A percentile compares a stretch with the other conserved stretches of the same genome.
These are phyloP conservation scores for Pueraria montana DNA, from an alignment of 306 rosid genomes.

Conservation along the genomic window DNA sequence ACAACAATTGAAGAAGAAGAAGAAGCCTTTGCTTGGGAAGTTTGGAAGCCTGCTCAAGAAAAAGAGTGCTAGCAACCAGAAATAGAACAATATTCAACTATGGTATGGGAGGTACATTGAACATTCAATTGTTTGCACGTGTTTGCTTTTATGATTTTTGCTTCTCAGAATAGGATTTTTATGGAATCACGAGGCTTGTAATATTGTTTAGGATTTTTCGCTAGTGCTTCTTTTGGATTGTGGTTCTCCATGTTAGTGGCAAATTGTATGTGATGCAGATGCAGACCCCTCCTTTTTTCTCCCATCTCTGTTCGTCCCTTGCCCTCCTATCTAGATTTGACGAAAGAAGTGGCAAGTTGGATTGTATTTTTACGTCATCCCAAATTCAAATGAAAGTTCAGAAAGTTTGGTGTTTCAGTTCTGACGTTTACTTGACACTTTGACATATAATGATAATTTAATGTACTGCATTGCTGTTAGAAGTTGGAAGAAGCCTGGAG, in stretches of 20 bases:
- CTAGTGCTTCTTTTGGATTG: slow-evolving; percentile 44
- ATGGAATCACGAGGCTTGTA: slow-evolving; percentile 69
- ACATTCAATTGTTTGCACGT: slow-evolving; percentile 60
- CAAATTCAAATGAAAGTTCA: slow-evolving; percentile 42
- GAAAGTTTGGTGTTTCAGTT: slow-evolving; percentile 30
- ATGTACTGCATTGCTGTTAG: not conserved
- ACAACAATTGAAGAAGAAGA: slow-evolving; percentile 86
- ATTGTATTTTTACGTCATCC: slow-evolving; percentile 47
- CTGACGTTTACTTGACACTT: slow-evolving; percentile 15
- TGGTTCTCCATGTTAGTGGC: slow-evolving; percentile 47
- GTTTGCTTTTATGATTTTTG: slow-evolving; percentile 68
- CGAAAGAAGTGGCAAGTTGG: slow-evolving; percentile 43
- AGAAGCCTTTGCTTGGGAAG: slow-evolving; percentile 89
- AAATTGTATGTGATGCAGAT: slow-evolving; percentile 50
- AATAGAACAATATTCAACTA: slow-evolving; percentile 58
- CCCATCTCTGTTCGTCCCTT: slow-evolving; percentile 28
- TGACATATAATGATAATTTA: not conserved
- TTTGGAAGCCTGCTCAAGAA: slow-evolving; percentile 96
- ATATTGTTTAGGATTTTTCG: slow-evolving; percentile 51
- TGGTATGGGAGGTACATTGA: slow-evolving; percentile 55
- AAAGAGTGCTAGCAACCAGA: slow-evolving; percentile 74
- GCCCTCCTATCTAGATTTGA: slow-evolving; percentile 41
- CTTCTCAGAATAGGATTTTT: slow-evolving; percentile 60
- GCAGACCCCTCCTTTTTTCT: not conserved
- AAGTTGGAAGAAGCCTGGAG: not conserved